Percentiles rank a stretch among this genome's conserved stretches.
Conservation (phyloP, 306 rosid species). For the Citrullus amarus region DNA sequence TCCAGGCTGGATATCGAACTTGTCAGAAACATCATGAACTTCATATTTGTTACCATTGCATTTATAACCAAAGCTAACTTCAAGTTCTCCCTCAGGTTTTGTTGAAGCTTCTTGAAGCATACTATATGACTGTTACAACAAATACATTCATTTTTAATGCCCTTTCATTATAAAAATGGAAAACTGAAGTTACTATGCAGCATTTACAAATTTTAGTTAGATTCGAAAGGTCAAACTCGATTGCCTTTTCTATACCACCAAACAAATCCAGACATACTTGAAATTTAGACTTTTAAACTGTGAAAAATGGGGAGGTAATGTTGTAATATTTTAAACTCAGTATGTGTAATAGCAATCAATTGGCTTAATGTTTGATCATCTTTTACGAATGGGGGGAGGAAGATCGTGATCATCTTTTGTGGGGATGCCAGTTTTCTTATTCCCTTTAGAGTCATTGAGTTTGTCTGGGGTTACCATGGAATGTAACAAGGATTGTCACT, state of each 20-base stretch:
- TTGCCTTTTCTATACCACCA: not conserved
- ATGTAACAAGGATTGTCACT: not conserved
- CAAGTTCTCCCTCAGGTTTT: conserved; percentile 59
- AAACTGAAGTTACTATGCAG: not conserved
- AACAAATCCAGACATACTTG: not conserved
- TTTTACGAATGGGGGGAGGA: too few relatives aligned
- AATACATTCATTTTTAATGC: conserved; percentile 9
- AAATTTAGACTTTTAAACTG: not conserved
- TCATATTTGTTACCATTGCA: conserved; percentile 39
- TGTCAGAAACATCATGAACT: conserved; percentile 25
- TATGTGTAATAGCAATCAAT: not conserved
- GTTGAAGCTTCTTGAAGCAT: conserved; percentile 33
- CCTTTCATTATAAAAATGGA: not conserved
- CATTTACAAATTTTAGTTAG: not conserved
- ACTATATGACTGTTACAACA: conserved; percentile 9
- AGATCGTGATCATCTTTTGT: not conserved
- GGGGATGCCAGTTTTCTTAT: not conserved
- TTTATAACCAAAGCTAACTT: conserved; percentile 94
- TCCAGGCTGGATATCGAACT: conserved; percentile 29
- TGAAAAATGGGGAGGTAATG: not conserved
- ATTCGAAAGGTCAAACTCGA: not conserved
- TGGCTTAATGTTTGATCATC: not conserved
- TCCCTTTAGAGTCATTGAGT: not conserved
- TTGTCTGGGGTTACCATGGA: not conserved
- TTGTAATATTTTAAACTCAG: not conserved